phyloP scores from a whole-genome alignment of 441 rosid genomes.

The Pelargonium australe region DNA sequence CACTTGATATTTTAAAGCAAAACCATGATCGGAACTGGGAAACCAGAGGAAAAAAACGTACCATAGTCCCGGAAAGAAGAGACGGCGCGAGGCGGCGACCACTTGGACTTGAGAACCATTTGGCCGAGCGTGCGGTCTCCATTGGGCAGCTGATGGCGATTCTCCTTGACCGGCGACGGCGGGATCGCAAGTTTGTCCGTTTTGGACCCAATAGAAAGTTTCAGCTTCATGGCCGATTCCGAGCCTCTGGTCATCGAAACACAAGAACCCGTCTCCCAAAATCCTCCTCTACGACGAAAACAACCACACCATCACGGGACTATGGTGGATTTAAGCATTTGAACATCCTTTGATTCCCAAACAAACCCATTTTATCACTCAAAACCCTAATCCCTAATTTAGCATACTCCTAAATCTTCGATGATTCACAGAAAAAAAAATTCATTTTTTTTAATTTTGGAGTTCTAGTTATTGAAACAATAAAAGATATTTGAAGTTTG shows the following conservation, averaged over 20 bases:
- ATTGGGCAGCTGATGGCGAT: conserved; percentile 19
- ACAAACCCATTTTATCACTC: no score
- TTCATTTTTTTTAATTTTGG: no score
- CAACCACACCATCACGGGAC: not conserved
- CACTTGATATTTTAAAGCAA: not conserved
- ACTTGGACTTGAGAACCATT: conserved; percentile 25
- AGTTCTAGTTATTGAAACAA: no score
- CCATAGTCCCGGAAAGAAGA: conserved; percentile 42
- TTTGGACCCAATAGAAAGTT: conserved; percentile 34
- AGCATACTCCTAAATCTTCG: no score
- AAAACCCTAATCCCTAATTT: no score
- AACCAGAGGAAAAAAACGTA: conserved; percentile 15
- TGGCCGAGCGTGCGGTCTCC: conserved; percentile 31
- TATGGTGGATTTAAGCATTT: no score
- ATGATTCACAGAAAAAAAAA: no score
- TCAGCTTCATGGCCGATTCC: conserved; percentile 34
- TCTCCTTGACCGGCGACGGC: conserved; percentile 49
- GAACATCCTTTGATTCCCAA: no score
- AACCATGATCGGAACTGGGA: conserved; percentile 2
- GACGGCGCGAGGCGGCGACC: conserved; percentile 33
- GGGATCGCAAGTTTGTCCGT: conserved; percentile 43
- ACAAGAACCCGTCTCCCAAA: conserved; percentile 51
- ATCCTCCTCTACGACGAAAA: not conserved
- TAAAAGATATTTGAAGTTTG: no score
- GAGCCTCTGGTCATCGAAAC: conserved; percentile 42